These are phyloP conservation scores for Deinandra increscens DNA, from an alignment of 129 eudicot genomes.

Conservation along the genomic window DNA sequence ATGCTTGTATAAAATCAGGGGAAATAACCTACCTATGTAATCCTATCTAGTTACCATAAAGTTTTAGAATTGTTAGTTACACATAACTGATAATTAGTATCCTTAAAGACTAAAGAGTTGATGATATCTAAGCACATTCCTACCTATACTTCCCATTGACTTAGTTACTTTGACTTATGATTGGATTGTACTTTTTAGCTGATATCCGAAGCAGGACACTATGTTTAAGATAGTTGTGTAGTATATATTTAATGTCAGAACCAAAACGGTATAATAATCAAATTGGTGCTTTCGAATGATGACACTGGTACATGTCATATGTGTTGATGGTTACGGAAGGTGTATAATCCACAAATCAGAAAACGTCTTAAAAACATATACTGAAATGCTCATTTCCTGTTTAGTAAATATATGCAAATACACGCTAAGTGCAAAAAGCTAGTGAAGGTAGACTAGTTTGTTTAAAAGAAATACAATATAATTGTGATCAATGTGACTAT, in stretches of 20 bases:
- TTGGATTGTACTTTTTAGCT: neutral
- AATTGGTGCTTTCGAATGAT: conserved; percentile 6
- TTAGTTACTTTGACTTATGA: neutral
- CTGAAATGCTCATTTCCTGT: neutral
- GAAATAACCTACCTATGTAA: conserved; percentile 11
- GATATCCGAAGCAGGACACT: neutral
- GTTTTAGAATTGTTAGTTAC: conserved; percentile 2
- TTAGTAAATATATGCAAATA: conserved; percentile 10
- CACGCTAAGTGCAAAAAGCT: conserved; percentile 5
- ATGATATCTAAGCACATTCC: neutral
- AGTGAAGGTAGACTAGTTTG: neutral
- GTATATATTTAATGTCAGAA: conserved; percentile 10
- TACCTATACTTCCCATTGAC: neutral
- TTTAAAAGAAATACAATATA: neutral
- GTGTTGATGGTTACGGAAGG: conserved; percentile 1
- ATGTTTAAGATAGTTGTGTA: conserved; percentile 10
- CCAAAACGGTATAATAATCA: conserved; percentile 4
- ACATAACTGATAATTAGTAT: neutral
- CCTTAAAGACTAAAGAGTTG: neutral
- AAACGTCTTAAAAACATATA: conserved; percentile 1
- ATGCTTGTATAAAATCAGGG: conserved; percentile 1
- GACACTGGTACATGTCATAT: neutral
- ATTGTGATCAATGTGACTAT: conserved; percentile 19
- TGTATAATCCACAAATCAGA: neutral
- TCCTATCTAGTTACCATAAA: conserved; percentile 9